Evolutionary conservation across 2,329 filamentous ascomycete species (phyloP).

Genomic region (Talaromyces sp.): DNA sequence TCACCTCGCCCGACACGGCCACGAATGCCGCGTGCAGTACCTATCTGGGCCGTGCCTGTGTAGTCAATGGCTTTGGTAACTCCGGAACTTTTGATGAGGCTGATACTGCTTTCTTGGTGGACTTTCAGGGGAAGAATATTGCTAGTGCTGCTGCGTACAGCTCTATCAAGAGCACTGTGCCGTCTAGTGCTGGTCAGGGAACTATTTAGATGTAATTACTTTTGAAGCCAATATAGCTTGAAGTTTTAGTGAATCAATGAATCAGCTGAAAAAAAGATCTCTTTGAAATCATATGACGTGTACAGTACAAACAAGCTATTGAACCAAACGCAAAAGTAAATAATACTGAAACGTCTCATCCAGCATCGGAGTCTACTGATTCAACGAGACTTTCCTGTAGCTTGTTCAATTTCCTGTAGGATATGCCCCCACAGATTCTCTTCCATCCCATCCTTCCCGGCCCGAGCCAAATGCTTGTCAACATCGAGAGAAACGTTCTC

Average conservation of each 20-base stretch:
- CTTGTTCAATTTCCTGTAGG: no score
- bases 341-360: no score
- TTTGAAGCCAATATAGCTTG: neutral
- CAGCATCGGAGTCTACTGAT: no score
- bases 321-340: no score
- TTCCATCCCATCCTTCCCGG: no score
- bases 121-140: slow-evolving; percentile 54
- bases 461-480: no score
- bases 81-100: slow-evolving; percentile 35
- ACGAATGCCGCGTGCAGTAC: slow-evolving; percentile 44
- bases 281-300: no score
- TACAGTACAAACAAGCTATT: no score
- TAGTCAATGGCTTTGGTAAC: slow-evolving; percentile 49
- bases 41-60: slow-evolving; percentile 50
- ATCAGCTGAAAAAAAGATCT: no score
- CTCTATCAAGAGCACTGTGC: slow-evolving; percentile 37
- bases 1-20: slow-evolving; percentile 33
- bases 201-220: slow-evolving; percentile 26
- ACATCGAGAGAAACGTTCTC: no score
- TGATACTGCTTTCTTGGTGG: slow-evolving; percentile 49
- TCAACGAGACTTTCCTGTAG: no score
- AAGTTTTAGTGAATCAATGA: neutral
- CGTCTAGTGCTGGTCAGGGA: slow-evolving; percentile 48
- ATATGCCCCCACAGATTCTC: no score
- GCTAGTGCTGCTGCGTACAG: slow-evolving; percentile 44